Conservation (phyloP, 1,284 basidiomycete genomes). For the Psilocybe mexicana region DNA sequence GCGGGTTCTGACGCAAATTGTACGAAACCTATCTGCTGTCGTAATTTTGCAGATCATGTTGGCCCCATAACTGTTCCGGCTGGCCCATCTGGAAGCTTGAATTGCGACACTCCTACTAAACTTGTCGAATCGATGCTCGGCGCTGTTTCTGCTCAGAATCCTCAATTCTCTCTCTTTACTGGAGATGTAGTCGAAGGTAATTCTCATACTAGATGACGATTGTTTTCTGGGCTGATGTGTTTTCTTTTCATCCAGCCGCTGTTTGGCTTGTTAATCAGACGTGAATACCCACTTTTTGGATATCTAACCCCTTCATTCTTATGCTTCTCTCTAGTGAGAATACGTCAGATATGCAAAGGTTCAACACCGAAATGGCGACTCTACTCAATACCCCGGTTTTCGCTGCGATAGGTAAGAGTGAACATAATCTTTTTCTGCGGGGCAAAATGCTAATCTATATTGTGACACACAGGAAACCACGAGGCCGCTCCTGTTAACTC, state of each 20-base stretch:
- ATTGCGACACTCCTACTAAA: slow-evolving; percentile 48
- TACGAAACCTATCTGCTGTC: slow-evolving; percentile 61
- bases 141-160: slow-evolving; percentile 39
- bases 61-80: slow-evolving; percentile 42
- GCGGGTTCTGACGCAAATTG: slow-evolving; percentile 52
- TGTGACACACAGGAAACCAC: neutral
- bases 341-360: slow-evolving; percentile 40
- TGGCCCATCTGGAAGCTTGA: slow-evolving; percentile 44
- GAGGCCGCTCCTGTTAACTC: slow-evolving; percentile 49
- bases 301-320: neutral
- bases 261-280: slow-evolving; percentile 46
- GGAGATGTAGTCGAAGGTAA: slow-evolving; percentile 62
- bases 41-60: slow-evolving; percentile 41
- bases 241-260: slow-evolving; percentile 33
- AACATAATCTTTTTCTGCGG: neutral
- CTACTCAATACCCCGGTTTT: slow-evolving; percentile 42
- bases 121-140: slow-evolving; percentile 54
- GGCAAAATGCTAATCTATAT: neutral
- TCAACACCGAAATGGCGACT: slow-evolving; percentile 44
- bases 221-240: neutral
- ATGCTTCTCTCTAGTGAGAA: slow-evolving; percentile 33
- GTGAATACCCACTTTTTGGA: slow-evolving; percentile 26
- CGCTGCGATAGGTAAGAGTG: slow-evolving; percentile 43
- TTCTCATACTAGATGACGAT: neutral
- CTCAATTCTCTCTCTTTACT: slow-evolving; percentile 57